Evolutionary conservation across 2,329 filamentous ascomycete genomes (phyloP), one percentile per base, ranked within the genome.

Genomic region (Talaromyces rugulosus): DNA sequence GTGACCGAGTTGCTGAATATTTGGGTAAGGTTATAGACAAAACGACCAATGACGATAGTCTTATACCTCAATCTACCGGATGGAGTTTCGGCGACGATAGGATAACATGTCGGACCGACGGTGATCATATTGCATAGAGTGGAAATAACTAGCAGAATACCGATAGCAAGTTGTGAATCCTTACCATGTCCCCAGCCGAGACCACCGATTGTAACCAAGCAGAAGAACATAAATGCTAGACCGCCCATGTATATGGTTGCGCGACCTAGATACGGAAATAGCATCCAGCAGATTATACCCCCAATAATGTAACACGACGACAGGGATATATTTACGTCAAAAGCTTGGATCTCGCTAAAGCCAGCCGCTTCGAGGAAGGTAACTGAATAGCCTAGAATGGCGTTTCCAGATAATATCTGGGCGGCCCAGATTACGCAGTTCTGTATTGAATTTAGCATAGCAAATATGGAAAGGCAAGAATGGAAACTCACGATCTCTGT

Each of bases 1-100:
- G 96, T 77, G 4, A 96, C 88, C 57, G 87, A 88, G 72, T 87
- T 91, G 68, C 96, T 78, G 66, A 96, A 96, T 65, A 85, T 88
- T 47, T 93, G 89, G 55, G 96, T 80, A 70, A 76, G 23, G 87
- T 87, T 68, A 89, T 87, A 5, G 85, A 86, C 8, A 82, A 81
- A 77, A 87, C 89, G 9, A 86, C 85, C 71, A 87, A 62, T 62
- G n/a, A 58, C 60, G 54, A 62, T 62, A 34, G 60, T 62, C 36
- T 62, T 81, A 47, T 84, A 81, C 1, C 82, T 81, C 72, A 85
- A 75, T 14, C 83, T 75, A 1, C 80, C 82, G 1, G 82, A 83
- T 0, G 82, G 82, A 1, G 83, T 76, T 67, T 85, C 83, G 0
- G 82, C 80, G 23, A 84, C 76, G 28, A 85, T 72, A 0, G 78